Base-by-base conservation (phyloP, 768 basidiomycete genomes). In the Naganishia onofrii region DNA sequence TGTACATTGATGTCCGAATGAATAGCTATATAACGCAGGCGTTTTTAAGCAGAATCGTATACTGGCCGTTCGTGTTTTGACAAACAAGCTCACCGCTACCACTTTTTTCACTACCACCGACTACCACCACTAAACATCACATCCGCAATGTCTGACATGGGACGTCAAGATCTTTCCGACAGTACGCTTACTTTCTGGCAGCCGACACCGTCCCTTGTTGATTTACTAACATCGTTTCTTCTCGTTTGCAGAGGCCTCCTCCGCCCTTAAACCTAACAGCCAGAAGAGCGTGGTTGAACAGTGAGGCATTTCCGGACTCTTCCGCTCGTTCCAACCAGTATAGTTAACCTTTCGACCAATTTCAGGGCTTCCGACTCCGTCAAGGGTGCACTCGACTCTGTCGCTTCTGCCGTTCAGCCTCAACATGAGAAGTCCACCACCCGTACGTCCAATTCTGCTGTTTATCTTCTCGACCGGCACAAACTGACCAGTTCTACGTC, bases 331-430 rank as follows among this genome's bases (percentile, higher is more conserved):
- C n/a, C n/a, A n/a, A n/a, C n/a, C n/a, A n/a, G n/a, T n/a, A n/a
- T n/a, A n/a, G n/a, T n/a, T n/a, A n/a, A n/a, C n/a, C n/a, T n/a
- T n/a, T n/a, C n/a, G n/a, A n/a, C n/a, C n/a, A n/a, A n/a, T n/a
- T n/a, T n/a, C n/a, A n/a, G n/a, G 67, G 67, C 67, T 31, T 55
- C 58, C 29, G 72, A 73, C 66, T 57, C 23, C 68, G 72, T 70
- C 69, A 72, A 72, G 71, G 71, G 71, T 38, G 32, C 68, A 44
- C 31, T 72, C 53, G 71, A 72, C 71, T 55, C 58, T 23, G 68
- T 72, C 42, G 71, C 71, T 36, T 69, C 66, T 44, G 70, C 70
- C 57, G 71, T 72, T 26, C 54, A 60, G 19, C 71, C 68, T 13
- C 71, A 68, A 36, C 29, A 69, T 34, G 34, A 68, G 52, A 72